These are phyloP conservation scores for Brassica incana DNA, from an alignment of 345 rosid species.

Conservation along the genomic window DNA sequence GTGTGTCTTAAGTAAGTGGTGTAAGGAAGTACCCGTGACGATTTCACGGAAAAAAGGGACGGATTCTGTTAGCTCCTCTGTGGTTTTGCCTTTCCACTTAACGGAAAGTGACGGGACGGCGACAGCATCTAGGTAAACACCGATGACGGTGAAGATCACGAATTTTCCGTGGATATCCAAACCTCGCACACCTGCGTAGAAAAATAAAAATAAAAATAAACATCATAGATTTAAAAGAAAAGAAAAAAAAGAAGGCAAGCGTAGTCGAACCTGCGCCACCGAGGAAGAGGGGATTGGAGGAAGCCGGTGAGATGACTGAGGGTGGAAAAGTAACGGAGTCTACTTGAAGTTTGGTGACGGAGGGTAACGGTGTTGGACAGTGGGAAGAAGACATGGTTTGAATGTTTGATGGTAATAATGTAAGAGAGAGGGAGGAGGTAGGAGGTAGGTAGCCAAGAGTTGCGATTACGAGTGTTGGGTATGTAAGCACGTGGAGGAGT, in stretches of 20 bases:
- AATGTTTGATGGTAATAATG: conserved; percentile 1
- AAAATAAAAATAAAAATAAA: not conserved
- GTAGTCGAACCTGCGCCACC: conserved; percentile 68
- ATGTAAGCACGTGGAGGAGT: conserved; percentile 23
- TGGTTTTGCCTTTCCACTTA: conserved; percentile 72
- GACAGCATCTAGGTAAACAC: conserved; percentile 62
- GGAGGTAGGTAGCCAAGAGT: conserved; percentile 36
- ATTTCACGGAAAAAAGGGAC: conserved; percentile 76
- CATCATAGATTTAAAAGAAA: not conserved
- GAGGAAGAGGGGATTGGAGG: conserved; percentile 63
- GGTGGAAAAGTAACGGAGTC: conserved; percentile 59
- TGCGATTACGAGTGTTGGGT: conserved; percentile 34
- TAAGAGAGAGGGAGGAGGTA: conserved; percentile 22
- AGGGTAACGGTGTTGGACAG: conserved; percentile 21
- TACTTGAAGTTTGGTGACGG: conserved; percentile 46
- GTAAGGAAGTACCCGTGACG: conserved; percentile 58
- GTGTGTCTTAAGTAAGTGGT: not conserved
- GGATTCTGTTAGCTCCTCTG: conserved; percentile 59
- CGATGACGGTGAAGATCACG: conserved; percentile 78
- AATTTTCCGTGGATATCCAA: conserved; percentile 76
- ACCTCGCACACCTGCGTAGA: conserved; percentile 71
- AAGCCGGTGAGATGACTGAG: conserved; percentile 66
- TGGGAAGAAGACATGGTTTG: conserved; percentile 26
- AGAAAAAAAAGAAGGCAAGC: not conserved
- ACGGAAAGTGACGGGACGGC: conserved; percentile 58